Base-by-base conservation (phyloP, 2,329 filamentous ascomycete species). In the Aspergillus transmontanensis region DNA sequence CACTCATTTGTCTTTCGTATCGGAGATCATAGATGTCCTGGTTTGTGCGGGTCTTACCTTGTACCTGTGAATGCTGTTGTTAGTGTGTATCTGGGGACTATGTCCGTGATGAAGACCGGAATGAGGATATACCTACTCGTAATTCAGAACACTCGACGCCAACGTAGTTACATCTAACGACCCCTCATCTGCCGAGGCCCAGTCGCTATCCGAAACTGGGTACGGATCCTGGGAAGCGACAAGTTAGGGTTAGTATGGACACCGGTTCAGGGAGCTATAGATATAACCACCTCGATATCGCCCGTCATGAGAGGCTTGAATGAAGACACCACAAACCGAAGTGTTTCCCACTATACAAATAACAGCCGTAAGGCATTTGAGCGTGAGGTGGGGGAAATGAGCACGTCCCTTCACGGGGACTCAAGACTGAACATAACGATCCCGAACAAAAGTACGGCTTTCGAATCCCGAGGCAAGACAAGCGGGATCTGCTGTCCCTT, bases 91-190 rank as follows among this genome's bases (percentile, higher is more conserved):
- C 28, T 6, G 36, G 9, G 14, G 11, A 36, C 26, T 34, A 1
- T 6, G 19, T n/a, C 11, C 16, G 16, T n/a, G 9, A 14, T 39
- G 3, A 70, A 6, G 26, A 6, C 1, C 19, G 26, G 2, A n/a
- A n/a, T 30, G 12, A 3, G 16, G 43, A 14, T 26, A n/a, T n/a
- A n/a, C 71, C 26, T 70, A 76, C 74, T 67, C 68, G 53, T 75
- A 76, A 55, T 72, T 71, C 54, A 75, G 64, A 6, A 70, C 71
- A 57, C 68, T 73, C 1, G 73, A 75, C 0, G 73, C 14, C n/a
- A 51, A n/a, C 7, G 48, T 34, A 12, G 48, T 34, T 6, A 51
- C 16, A 5, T 51, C 48, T n/a, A 21, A 4, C 48, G 28, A 51
- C 21, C 6, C 48, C 30, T 6, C 28, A 10, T 51, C 28, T 4